Evolutionary conservation across 179 eudicot genomes (phyloP).

Genomic region (Silene vulgaris): DNA sequence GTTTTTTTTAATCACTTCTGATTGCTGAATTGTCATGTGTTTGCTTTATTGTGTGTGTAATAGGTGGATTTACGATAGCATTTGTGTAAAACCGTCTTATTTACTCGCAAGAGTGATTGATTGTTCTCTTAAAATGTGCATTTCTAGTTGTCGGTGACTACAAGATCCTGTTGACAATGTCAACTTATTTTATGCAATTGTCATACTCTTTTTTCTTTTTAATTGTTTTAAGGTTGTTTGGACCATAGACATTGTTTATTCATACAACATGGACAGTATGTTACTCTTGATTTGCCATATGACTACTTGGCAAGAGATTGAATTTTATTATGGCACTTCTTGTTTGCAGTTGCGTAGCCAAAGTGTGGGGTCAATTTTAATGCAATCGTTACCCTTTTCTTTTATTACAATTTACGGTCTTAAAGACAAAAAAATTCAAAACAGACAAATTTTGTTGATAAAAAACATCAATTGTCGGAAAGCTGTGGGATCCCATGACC

Average conservation of each 20-base stretch:
- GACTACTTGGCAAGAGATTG: neutral
- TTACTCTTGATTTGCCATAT: neutral
- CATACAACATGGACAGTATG: neutral
- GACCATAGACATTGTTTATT: neutral
- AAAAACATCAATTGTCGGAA: too few relatives aligned
- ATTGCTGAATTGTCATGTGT: neutral
- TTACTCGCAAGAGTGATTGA: neutral
- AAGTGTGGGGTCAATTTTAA: too few relatives aligned
- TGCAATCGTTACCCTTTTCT: too few relatives aligned
- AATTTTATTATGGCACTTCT: neutral
- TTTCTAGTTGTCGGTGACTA: neutral
- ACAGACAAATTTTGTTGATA: too few relatives aligned
- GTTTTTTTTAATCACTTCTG: neutral
- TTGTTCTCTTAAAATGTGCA: neutral
- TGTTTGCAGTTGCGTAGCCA: neutral
- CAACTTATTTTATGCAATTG: neutral
- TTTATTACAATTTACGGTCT: too few relatives aligned
- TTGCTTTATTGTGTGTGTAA: neutral
- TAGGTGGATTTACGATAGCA: neutral
- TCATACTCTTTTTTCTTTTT: neutral
- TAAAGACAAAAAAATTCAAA: too few relatives aligned
- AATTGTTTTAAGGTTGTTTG: neutral
- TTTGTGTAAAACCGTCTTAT: neutral
- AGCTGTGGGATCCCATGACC: too few relatives aligned
- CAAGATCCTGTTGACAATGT: conserved; percentile 5